These are phyloP conservation scores for Prunus persica DNA, from an alignment of 306 rosid genomes.

Conservation along the genomic window DNA sequence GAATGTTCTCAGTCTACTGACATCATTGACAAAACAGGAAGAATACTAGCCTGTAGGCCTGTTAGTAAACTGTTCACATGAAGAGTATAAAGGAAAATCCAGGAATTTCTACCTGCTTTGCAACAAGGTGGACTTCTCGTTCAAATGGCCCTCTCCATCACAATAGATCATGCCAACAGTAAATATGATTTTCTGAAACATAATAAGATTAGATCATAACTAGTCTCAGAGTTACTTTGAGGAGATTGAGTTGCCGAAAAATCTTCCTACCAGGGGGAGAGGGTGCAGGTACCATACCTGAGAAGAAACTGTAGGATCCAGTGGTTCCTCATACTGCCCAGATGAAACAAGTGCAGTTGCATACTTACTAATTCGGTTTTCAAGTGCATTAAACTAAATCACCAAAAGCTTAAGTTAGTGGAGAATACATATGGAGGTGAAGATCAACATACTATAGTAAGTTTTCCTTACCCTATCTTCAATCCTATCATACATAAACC, in stretches of 20 bases:
- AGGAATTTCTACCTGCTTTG: conserved; percentile 70
- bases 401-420: conserved; percentile 27
- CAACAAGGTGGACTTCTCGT: conserved; percentile 81
- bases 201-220: neutral
- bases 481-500: conserved; percentile 77
- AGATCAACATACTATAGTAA: conserved; percentile 4
- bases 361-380: conserved; percentile 62
- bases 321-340: conserved; percentile 66
- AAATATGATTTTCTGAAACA: conserved; percentile 78
- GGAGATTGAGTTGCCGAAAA: neutral
- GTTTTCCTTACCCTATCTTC: conserved; percentile 71
- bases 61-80: neutral
- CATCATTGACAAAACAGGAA: neutral
- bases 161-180: conserved; percentile 83
- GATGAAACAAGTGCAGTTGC: conserved; percentile 64
- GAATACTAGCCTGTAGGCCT: neutral
- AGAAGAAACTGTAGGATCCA: conserved; percentile 85
- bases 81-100: neutral
- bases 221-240: conserved; percentile 3
- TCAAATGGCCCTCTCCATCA: conserved; percentile 89
- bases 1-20: neutral
- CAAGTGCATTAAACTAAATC: conserved; percentile 72
- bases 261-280: neutral
- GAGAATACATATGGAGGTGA: conserved; percentile 23
- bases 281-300: conserved; percentile 47